Evolutionary conservation across 345 rosid species (phyloP), one percentile per base, ranked within the genome.

Genomic region (Pseudoturritis turrita): DNA sequence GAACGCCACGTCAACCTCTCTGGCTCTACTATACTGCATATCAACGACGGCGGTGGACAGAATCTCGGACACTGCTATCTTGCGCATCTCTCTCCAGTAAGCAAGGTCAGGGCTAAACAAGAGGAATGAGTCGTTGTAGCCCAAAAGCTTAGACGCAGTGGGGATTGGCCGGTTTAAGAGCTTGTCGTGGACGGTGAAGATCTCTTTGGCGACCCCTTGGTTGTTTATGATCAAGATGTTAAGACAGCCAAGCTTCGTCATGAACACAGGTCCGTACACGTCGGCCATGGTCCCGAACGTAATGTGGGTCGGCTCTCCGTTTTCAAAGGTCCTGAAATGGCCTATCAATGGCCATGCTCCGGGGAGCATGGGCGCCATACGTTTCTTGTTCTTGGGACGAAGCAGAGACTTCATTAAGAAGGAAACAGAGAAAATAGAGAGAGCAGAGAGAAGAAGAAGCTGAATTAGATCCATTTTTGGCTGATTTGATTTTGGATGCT

Each of bases 41-140:
- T 82, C 83, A 6, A 81, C 49, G 10, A 75, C 70, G 28, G 61
- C 46, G 41, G 65, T 3, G 4, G 43, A 11, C 5, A 39, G 5
- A 12, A 39, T 3, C n/a, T 39, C 14, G 4, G 43, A 11, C 0
- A 12, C 5, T 4, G 5, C 18, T 6, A 82, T 70, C 22, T 85
- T 85, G 15, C 86, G 71, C 68, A 78, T 57, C 21, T 83, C 81
- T 11, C 85, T 80, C 89, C 89, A 85, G 64, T 75, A 82, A 3
- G 72, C 29, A 10, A 73, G 47, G 5, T 68, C 37, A n/a, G 85
- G 84, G 29, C 72, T 25, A 51, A 84, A 80, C 7, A 51, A 62
- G 44, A 82, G 62, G 46, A 68, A 60, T 37, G 75, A 76, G 21
- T 65, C 71, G 75, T 82, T 55, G 43, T 82, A 72, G 54, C 82